Percentiles rank a stretch among this genome's conserved stretches.
Conservation (phyloP, 2,329 filamentous ascomycete genomes). For the Immersiporthe knoxdaviesiana region DNA sequence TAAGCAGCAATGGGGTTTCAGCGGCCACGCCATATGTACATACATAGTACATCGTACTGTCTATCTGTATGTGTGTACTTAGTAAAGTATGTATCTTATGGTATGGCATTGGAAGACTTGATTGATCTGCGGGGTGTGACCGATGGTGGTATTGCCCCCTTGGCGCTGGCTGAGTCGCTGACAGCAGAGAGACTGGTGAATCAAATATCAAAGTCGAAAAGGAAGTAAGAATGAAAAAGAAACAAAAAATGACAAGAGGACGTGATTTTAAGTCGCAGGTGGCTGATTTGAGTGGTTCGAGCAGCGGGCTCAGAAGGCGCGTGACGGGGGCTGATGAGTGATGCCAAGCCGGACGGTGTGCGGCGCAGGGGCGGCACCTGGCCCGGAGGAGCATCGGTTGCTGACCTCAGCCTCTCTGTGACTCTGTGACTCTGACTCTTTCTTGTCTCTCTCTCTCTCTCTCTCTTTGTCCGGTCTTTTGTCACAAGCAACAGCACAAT, state of each 20-base stretch:
- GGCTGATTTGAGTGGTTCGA: neutral
- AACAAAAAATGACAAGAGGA: neutral
- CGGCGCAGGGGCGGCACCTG: conserved; percentile 3
- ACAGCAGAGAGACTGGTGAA: neutral
- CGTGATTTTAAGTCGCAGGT: neutral
- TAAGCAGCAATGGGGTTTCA: too few relatives aligned
- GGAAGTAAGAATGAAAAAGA: neutral
- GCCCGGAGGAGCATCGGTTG: conserved; percentile 16
- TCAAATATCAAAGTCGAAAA: neutral
- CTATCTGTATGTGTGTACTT: neutral
- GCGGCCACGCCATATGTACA: neutral
- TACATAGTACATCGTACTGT: too few relatives aligned
- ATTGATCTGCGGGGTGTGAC: neutral
- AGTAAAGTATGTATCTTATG: neutral
- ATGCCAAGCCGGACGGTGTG: conserved; percentile 21
- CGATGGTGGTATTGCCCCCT: neutral
- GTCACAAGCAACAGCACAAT: neutral
- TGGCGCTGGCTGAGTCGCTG: neutral
- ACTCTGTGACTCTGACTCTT: neutral
- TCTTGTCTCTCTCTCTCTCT: too few relatives aligned
- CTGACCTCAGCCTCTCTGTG: conserved; percentile 13
- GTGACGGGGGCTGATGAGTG: conserved; percentile 2
- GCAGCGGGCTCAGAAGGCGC: neutral
- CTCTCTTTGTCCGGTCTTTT: neutral
- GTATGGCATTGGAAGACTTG: neutral